Conservation (phyloP, 148 eudicot genomes). For the Cornus suecica region DNA sequence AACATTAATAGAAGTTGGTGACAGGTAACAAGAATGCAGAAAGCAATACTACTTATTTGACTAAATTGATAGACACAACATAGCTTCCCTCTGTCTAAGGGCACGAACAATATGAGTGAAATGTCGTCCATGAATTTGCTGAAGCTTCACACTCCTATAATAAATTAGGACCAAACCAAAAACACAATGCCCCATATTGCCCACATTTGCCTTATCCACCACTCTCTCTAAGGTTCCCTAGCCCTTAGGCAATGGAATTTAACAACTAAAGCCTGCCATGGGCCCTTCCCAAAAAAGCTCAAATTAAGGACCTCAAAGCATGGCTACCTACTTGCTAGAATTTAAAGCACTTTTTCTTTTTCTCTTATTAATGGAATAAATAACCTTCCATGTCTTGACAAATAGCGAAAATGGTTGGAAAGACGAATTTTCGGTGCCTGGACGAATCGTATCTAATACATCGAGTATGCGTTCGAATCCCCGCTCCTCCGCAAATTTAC, state of each 20-base stretch:
- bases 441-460: too few relatives aligned
- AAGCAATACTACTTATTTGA: neutral
- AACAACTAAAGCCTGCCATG: neutral
- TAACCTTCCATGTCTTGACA: too few relatives aligned
- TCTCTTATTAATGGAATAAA: too few relatives aligned
- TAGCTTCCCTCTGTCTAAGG: neutral
- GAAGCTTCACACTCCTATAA: neutral
- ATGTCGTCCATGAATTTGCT: neutral
- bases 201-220: neutral
- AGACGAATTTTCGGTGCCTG: too few relatives aligned
- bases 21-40: neutral
- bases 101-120: slow-evolving; percentile 1
- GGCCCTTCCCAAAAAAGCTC: neutral
- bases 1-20: too few relatives aligned
- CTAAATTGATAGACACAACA: neutral
- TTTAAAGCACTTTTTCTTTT: neutral
- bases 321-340: neutral
- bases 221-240: neutral
- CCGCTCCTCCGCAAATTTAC: too few relatives aligned
- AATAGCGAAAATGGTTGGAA: too few relatives aligned
- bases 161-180: neutral
- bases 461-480: too few relatives aligned
- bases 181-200: neutral
- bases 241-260: neutral
- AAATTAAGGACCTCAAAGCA: neutral